These are phyloP conservation scores for Thalassiosira delicatula DNA, from an alignment of 352 stramenopile genomes.

Conservation along the genomic window DNA sequence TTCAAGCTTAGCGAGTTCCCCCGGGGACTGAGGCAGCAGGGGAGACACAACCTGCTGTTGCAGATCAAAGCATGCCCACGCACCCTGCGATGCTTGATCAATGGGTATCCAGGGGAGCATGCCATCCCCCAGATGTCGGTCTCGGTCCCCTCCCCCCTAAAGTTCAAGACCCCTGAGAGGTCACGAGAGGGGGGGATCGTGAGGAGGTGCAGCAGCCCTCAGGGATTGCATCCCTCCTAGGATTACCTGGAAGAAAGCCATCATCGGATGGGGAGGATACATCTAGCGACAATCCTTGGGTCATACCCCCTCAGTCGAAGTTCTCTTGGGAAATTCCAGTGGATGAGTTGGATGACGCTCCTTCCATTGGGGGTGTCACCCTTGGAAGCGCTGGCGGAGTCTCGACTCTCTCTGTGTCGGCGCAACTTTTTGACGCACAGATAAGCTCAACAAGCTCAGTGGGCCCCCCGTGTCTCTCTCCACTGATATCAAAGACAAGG, in stretches of 20 bases:
- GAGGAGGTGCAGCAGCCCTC: not conserved
- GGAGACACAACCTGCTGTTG: too few relatives aligned
- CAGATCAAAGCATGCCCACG: too few relatives aligned
- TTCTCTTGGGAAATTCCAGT: not conserved
- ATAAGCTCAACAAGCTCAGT: not conserved
- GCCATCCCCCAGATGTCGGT: too few relatives aligned
- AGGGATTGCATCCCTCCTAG: not conserved
- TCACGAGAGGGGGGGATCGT: too few relatives aligned
- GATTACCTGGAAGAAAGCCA: not conserved
- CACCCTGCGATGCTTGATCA: too few relatives aligned
- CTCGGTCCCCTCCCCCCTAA: too few relatives aligned
- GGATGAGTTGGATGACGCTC: not conserved
- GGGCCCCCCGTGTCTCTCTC: not conserved
- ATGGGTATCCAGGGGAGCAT: too few relatives aligned
- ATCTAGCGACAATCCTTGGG: not conserved
- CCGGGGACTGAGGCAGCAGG: too few relatives aligned
- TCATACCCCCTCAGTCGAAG: not conserved
- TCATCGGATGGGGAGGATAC: not conserved
- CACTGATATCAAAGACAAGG: not conserved
- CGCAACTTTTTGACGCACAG: not conserved
- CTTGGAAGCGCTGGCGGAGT: not conserved
- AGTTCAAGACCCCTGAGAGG: too few relatives aligned
- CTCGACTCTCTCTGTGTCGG: not conserved
- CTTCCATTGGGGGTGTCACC: not conserved
- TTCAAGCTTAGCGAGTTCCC: too few relatives aligned